Evolutionary conservation across 352 stramenopile genomes (phyloP).

Genomic region (Aphanomyces stellatus): DNA sequence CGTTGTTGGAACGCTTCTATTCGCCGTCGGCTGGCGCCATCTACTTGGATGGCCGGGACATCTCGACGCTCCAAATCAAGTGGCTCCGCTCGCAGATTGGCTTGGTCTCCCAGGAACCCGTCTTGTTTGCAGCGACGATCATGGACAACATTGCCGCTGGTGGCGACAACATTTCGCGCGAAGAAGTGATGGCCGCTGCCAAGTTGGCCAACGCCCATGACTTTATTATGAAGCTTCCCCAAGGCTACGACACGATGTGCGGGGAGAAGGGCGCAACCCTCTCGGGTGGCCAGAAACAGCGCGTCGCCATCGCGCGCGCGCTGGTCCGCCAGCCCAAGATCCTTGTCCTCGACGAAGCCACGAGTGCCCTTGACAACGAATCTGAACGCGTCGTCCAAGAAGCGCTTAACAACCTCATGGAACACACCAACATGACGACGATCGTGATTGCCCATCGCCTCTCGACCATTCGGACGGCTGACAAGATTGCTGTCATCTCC

Average conservation of each 20-base stretch:
- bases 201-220: slow-evolving; percentile 40
- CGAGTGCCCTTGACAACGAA: slow-evolving; percentile 57
- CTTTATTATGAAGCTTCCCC: slow-evolving; percentile 71
- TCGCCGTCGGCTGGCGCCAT: slow-evolving; percentile 61
- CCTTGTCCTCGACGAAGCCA: slow-evolving; percentile 69
- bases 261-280: slow-evolving; percentile 70
- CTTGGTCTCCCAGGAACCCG: slow-evolving; percentile 80
- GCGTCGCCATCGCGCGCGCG: slow-evolving; percentile 73
- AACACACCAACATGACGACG: slow-evolving; percentile 37
- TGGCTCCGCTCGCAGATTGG: slow-evolving; percentile 52
- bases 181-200: slow-evolving; percentile 56
- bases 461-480: slow-evolving; percentile 56
- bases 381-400: slow-evolving; percentile 61
- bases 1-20: slow-evolving; percentile 86
- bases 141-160: slow-evolving; percentile 85
- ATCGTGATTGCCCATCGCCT: slow-evolving; percentile 75
- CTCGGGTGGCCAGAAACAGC: slow-evolving; percentile 88
- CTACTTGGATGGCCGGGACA: slow-evolving; percentile 65
- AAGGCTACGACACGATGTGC: slow-evolving; percentile 78
- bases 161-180: slow-evolving; percentile 40
- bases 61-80: slow-evolving; percentile 73
- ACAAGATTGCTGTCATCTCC: slow-evolving; percentile 33
- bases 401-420: slow-evolving; percentile 36
- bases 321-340: slow-evolving; percentile 46
- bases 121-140: slow-evolving; percentile 85